Conservation (phyloP, 805 yeast species). For the Candida yuanshanica region DNA sequence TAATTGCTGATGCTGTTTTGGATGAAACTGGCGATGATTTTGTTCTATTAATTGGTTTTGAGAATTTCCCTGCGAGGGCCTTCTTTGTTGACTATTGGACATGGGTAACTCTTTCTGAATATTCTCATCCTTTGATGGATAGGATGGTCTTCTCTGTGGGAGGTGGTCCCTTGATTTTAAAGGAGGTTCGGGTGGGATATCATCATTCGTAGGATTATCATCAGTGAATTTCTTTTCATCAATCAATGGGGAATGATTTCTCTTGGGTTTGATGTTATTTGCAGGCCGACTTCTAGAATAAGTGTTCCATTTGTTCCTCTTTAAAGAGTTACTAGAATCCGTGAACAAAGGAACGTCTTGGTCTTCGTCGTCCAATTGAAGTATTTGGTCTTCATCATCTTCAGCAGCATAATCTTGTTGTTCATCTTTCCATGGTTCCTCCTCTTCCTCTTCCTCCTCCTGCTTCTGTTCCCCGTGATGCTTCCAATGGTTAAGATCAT, state of each 20-base stretch:
- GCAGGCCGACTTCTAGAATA: conserved; percentile 36
- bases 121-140: background rate
- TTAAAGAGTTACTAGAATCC: conserved; percentile 27
- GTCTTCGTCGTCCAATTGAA: conserved; percentile 13
- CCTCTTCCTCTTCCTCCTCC: too few species aligned
- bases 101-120: background rate
- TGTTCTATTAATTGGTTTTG: conserved; percentile 2
- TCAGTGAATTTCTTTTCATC: conserved; percentile 6
- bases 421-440: background rate
- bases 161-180: background rate
- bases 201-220: background rate
- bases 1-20: background rate
- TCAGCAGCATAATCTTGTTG: background rate
- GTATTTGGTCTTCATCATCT: conserved; percentile 1
- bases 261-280: conserved; percentile 5
- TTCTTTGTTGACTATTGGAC: conserved; percentile 2
- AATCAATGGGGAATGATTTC: conserved; percentile 12
- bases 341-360: conserved; percentile 21
- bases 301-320: conserved; percentile 46
- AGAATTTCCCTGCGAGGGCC: conserved; percentile 3
- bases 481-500: background rate
- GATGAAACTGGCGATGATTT: conserved; percentile 1
- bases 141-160: conserved; percentile 3
- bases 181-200: background rate
- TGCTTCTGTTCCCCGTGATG: too few species aligned